Evolutionary conservation across 2,329 filamentous ascomycete genomes (phyloP).

Genomic region (Hirsutella rhossiliensis): DNA sequence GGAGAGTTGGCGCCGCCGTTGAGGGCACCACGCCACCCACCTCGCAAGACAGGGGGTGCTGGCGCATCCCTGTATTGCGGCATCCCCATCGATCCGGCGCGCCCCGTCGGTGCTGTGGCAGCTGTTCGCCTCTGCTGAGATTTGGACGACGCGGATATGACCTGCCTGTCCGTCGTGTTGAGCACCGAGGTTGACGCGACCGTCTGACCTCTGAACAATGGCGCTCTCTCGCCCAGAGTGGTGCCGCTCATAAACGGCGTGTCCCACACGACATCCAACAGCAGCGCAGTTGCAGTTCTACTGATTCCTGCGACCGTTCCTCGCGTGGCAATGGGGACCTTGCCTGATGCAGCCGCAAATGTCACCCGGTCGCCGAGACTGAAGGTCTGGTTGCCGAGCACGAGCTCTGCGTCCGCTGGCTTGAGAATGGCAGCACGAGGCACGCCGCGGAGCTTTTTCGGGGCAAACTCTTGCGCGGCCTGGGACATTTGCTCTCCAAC

Average conservation of each 20-base stretch:
- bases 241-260: constrained; percentile 95
- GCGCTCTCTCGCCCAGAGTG: constrained; percentile 78
- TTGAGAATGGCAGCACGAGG: constrained; percentile 82
- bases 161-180: constrained; percentile 73
- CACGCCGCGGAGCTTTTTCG: constrained; percentile 65
- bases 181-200: constrained; percentile 80
- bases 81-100: constrained; percentile 46
- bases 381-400: constrained; percentile 76
- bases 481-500: constrained; percentile 54
- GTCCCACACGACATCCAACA: constrained; percentile 91
- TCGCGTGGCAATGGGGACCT: constrained; percentile 82
- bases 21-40: constrained; percentile 45
- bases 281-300: constrained; percentile 66
- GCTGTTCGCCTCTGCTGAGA: constrained; percentile 37
- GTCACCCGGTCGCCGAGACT: constrained; percentile 80
- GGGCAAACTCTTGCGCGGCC: constrained; percentile 38
- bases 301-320: constrained; percentile 95
- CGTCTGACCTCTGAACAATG: constrained; percentile 87
- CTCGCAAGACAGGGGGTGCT: constrained; percentile 40
- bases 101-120: constrained; percentile 35
- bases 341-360: constrained; percentile 84
- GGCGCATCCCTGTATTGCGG: constrained; percentile 50
- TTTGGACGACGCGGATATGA: constrained; percentile 52
- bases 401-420: constrained; percentile 90
- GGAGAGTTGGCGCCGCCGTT: constrained; percentile 30